Conservation (phyloP, 1,284 basidiomycete species). For the Microstroma glucosiphilum region DNA sequence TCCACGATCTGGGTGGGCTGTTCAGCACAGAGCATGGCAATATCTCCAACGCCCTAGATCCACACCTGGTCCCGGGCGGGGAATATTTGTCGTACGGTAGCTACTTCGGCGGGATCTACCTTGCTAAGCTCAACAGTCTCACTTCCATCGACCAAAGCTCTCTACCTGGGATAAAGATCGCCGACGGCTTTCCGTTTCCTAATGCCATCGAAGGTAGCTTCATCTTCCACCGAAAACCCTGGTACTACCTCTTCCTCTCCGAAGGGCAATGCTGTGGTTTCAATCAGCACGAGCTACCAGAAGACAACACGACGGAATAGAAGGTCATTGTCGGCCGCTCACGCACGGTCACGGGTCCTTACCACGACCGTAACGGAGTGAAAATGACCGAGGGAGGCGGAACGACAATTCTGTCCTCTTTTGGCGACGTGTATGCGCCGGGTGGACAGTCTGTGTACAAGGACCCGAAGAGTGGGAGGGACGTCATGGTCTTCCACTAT, state of each 20-base stretch:
- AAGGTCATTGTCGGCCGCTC: not conserved
- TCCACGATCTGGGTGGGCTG: not conserved
- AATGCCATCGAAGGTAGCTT: not conserved
- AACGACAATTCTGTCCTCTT: not conserved
- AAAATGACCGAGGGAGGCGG: not conserved
- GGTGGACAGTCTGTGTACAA: slow-evolving; percentile 6
- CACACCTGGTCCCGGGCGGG: not conserved
- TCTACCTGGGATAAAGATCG: not conserved
- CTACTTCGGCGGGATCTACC: not conserved
- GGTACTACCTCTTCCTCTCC: slow-evolving; percentile 4
- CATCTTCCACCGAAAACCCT: not conserved
- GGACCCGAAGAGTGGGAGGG: not conserved
- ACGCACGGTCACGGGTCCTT: not conserved
- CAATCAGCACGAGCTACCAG: not conserved
- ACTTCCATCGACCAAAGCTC: not conserved
- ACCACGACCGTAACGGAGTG: not conserved
- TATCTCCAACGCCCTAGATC: not conserved
- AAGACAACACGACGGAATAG: slow-evolving; percentile 3
- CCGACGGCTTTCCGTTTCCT: not conserved
- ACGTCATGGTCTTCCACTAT: slow-evolving; percentile 9
- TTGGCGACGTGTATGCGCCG: not conserved
- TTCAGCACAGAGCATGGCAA: not conserved
- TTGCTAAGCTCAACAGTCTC: not conserved
- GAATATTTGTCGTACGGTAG: not conserved
- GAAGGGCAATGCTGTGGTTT: slow-evolving; percentile 4